Evolutionary conservation across 345 rosid genomes (phyloP), one percentile per base, ranked within the genome.

Genomic region (Lumnitzera racemosa): DNA sequence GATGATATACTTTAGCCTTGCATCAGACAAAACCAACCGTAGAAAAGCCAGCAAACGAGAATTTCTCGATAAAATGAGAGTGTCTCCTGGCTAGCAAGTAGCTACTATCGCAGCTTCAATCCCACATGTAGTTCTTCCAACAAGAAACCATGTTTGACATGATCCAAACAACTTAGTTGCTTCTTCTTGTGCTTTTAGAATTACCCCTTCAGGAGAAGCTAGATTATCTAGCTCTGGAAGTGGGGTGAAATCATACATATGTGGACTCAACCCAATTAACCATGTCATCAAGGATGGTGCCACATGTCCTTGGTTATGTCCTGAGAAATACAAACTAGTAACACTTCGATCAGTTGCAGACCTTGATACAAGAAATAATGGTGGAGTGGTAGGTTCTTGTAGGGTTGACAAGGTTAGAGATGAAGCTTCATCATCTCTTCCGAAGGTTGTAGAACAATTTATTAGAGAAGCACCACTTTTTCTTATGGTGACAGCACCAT

Each of bases 71-170:
- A 83, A 82, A 67, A 83, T 68, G 20, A 83, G 47, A 63, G 57
- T 61, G 24, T 81, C 77, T 51, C 89, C 84, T 2, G 86, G 86
- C 6, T 76, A 78, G 53, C 86, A 83, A 43, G 84, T 83, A 27
- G 84, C 79, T 81, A 83, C 63, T 27, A 83, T 63, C 36, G 89
- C 79, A 17, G 89, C 86, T 48, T 78, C 83, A 55, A 80, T 79
- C 46, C 89, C 86, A 23, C 86, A 83, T 16, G 89, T 81, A 51
- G 80, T 76, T 56, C 86, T 86, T 58, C 89, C 89, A 17, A 83
- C 82, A 61, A 81, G 82, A 64, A 81, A 83, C 89, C 89, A 81
- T 20, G 89, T 83, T 57, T 83, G 76, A 4, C 62, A 68, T 51
- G 89, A 60, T 46, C 89, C 89, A 67, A 83, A 83, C 61, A 83